Evolutionary conservation across 2,329 filamentous ascomycete species (phyloP).

Genomic region (Pestalotiopsis sp.): DNA sequence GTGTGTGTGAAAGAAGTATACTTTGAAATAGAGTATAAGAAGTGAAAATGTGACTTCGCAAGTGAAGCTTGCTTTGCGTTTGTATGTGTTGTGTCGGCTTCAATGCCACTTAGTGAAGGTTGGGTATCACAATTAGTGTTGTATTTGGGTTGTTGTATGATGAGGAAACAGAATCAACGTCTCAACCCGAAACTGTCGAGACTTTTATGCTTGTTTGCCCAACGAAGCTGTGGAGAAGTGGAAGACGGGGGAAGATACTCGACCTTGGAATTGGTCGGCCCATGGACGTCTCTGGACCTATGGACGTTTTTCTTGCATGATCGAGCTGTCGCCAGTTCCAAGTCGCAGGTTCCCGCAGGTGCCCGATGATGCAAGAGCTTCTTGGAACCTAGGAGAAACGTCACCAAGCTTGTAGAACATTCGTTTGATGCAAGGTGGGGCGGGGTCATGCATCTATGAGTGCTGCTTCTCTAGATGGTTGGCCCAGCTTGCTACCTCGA

Average conservation of each 20-base stretch:
- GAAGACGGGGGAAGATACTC: slow-evolving; percentile 5
- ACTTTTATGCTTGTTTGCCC: slow-evolving; percentile 4
- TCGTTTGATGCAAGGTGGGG: background rate
- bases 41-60: slow-evolving; percentile 10
- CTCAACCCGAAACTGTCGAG: background rate
- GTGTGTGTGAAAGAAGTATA: background rate
- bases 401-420: background rate
- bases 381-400: slow-evolving; percentile 3
- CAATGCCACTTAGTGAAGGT: slow-evolving; percentile 9
- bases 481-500: no score
- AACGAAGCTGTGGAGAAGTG: background rate
- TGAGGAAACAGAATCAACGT: background rate
- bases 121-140: slow-evolving; percentile 11
- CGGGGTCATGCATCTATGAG: background rate
- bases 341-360: slow-evolving; percentile 4
- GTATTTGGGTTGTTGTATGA: slow-evolving; percentile 2
- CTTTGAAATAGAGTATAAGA: background rate
- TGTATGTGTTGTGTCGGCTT: slow-evolving; percentile 1
- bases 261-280: background rate
- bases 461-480: background rate
- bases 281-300: background rate
- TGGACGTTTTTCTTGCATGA: background rate
- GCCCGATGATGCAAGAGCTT: slow-evolving; percentile 14
- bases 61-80: slow-evolving; percentile 11
- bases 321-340: background rate